phyloP scores from a whole-genome alignment of 139 green algal species.

The Tetradesmus lagerheimii region DNA sequence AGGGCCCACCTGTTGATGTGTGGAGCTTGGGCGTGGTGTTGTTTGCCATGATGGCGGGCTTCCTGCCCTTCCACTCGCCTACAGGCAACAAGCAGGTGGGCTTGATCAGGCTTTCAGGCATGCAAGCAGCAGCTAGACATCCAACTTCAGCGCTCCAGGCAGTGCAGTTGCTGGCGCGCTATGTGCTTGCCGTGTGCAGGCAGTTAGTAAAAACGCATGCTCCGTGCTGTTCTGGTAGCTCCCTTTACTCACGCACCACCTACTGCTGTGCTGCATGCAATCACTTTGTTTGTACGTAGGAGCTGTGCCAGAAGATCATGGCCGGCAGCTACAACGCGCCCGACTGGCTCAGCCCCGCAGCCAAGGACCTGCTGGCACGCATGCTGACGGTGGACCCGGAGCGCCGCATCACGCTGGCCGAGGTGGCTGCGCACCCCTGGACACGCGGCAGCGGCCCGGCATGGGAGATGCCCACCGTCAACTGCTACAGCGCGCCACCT shows the following conservation, averaged over 20 bases:
- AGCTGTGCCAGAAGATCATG: constrained; percentile 87
- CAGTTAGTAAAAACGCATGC: too few species aligned
- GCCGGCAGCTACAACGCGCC: constrained; percentile 68
- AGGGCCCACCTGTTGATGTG: constrained; percentile 78
- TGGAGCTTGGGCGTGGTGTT: constrained; percentile 90
- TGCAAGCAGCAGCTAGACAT: background rate
- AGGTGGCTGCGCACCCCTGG: constrained; percentile 36
- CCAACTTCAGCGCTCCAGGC: too few species aligned
- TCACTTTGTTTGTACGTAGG: constrained; percentile 57
- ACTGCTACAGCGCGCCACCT: constrained; percentile 30
- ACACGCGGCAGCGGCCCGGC: background rate
- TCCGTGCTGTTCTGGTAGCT: too few species aligned
- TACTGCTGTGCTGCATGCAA: too few species aligned
- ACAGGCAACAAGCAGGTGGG: constrained; percentile 69
- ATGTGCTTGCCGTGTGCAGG: too few species aligned
- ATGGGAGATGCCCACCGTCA: constrained; percentile 26
- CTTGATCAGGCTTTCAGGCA: background rate
- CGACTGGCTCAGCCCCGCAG: constrained; percentile 60
- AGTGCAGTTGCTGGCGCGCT: too few species aligned
- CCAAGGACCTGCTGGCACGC: constrained; percentile 66
- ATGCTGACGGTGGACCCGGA: constrained; percentile 81
- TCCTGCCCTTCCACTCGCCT: constrained; percentile 86
- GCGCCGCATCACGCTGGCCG: constrained; percentile 64
- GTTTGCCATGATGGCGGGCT: constrained; percentile 89
- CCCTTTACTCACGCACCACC: too few species aligned